Evolutionary conservation across 768 basidiomycete genomes (phyloP).

Genomic region (Lyophyllum shimeji): DNA sequence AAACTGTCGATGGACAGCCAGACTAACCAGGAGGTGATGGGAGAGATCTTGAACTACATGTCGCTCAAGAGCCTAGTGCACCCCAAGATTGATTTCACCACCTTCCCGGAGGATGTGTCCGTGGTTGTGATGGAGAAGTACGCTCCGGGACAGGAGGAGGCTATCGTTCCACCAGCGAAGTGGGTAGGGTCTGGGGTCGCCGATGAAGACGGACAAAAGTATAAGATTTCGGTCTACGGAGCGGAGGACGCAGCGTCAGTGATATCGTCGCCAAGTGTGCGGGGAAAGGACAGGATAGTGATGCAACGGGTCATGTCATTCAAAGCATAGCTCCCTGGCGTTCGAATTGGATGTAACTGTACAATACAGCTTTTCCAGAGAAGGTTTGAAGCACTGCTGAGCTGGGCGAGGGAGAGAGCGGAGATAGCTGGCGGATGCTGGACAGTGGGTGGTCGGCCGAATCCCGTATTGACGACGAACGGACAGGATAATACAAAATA

Average conservation of each 20-base stretch:
- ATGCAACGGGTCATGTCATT: background rate
- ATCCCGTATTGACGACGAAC: too few relatives aligned
- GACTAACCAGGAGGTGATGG: slow-evolving; percentile 36
- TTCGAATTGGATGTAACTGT: too few relatives aligned
- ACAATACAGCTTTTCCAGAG: too few relatives aligned
- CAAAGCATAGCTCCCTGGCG: too few relatives aligned
- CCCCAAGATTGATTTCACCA: slow-evolving; percentile 35
- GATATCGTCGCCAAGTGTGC: background rate
- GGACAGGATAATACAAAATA: too few relatives aligned
- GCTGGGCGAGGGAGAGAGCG: too few relatives aligned
- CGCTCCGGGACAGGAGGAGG: background rate
- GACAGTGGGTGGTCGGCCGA: too few relatives aligned
- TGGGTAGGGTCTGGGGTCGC: slow-evolving; percentile 1
- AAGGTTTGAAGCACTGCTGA: too few relatives aligned
- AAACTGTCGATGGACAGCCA: slow-evolving; percentile 40
- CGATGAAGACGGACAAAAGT: background rate
- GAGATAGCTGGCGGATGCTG: too few relatives aligned
- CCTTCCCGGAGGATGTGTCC: slow-evolving; percentile 19
- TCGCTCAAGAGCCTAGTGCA: slow-evolving; percentile 37
- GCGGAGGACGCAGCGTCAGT: background rate
- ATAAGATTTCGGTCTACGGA: slow-evolving; percentile 4
- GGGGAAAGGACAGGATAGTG: background rate
- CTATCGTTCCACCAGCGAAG: background rate
- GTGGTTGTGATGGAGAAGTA: slow-evolving; percentile 10
- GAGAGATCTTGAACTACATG: slow-evolving; percentile 26